A percentile compares a stretch with the other conserved stretches of the same genome.
These are phyloP conservation scores for Aspergillus fijiensis DNA, from an alignment of 2,329 filamentous ascomycete genomes.

Conservation along the genomic window DNA sequence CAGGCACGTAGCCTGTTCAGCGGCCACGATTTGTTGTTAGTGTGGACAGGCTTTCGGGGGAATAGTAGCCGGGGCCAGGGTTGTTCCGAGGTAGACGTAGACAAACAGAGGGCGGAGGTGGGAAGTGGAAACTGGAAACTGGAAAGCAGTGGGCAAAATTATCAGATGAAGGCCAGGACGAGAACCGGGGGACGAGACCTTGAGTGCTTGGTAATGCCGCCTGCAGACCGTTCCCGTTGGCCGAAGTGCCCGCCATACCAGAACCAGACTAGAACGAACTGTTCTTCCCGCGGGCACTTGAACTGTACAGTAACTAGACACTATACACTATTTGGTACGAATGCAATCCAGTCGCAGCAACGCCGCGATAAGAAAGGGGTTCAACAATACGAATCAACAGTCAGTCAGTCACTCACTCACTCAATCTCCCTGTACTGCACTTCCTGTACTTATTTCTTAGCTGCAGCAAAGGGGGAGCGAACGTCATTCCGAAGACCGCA, in stretches of 20 bases:
- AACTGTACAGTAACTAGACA: not conserved
- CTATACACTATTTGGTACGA: no score
- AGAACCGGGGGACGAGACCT: not conserved
- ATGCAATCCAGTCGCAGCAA: not conserved
- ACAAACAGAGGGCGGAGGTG: no score
- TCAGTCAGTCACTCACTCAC: no score
- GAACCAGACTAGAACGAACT: conserved; percentile 6
- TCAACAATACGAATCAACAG: no score
- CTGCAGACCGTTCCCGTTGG: conserved; percentile 13
- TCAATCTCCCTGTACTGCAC: not conserved
- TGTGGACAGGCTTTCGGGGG: not conserved
- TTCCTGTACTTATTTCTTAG: not conserved
- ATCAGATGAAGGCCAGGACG: conserved; percentile 17
- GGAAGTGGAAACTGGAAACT: no score
- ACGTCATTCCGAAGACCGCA: conserved; percentile 7
- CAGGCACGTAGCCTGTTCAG: not conserved
- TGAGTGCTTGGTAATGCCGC: conserved; percentile 13
- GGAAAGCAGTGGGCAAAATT: not conserved
- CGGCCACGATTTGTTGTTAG: not conserved
- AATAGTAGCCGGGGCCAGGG: not conserved
- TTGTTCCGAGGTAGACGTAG: not conserved
- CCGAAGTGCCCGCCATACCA: conserved; percentile 1
- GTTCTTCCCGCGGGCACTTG: not conserved
- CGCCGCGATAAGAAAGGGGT: no score
- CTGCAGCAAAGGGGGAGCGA: not conserved